Evolutionary conservation across 2,329 filamentous ascomycete genomes (phyloP), one percentile per base, ranked within the genome.

Genomic region (Aplosporella prunicola): DNA sequence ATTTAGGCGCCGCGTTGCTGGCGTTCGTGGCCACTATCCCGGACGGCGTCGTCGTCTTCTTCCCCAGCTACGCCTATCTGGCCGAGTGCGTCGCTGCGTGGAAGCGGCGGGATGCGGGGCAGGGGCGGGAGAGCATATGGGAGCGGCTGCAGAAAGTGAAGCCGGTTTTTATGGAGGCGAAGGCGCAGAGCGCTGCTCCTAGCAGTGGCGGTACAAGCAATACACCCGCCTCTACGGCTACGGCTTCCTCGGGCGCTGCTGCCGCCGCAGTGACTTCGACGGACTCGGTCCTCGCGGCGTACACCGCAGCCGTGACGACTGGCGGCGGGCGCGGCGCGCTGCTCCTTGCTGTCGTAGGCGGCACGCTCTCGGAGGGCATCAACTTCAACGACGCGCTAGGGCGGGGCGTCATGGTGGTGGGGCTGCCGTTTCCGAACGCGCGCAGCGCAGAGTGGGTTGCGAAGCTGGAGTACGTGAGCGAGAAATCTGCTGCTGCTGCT

Each of bases 351-450:
- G 88, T 98, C 3, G 81, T 98, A 3, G 89, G 89, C 38, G 91
- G 91, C 10, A 93, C 89, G 48, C 80, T 98, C 63, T 93, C 85
- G 41, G 91, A 98, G 62, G 91, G 91, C 46, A 98, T 98, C 64
- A 98, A 98, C 62, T 98, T 98, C 64, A 89, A 85, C 1, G 88
- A 98, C 61, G 71, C 73, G 3, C 76, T 98, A 0, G 91, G 91
- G 1, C 79, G 91, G 17, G 89, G 84, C 37, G 87, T 98, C 7
- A 67, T 93, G 10, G 82, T 96, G n/a, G 76, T 96, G 10, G 91
- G 91, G 0, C 66, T 98, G 4, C 91, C 91, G 0, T 98, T 93
- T 49, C 87, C 91, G 0, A 98, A 96, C 49, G 78, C 87, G 36
- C 76, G 83, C 48, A 86, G 82, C 8, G 79, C 87, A 1, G 86